These are phyloP conservation scores for Mortierella sp. DNA, from an alignment of 371 early-diverging fungal species.

Conservation along the genomic window DNA sequence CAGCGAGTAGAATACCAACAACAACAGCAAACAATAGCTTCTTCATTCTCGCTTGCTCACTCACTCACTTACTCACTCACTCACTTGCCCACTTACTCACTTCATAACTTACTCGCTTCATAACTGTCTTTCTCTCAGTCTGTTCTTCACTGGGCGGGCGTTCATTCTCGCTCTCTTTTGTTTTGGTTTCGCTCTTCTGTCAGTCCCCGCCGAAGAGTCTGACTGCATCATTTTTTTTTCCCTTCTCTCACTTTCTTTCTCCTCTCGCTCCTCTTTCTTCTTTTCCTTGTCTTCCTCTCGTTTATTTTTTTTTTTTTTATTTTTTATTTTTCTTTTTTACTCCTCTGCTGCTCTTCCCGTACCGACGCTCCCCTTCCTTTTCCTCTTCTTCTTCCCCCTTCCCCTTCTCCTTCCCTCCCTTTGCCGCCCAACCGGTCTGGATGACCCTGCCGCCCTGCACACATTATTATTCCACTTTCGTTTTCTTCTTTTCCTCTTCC, in stretches of 20 bases:
- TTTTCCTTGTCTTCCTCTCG: background rate
- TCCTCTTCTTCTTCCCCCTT: background rate
- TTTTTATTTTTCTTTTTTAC: slow-evolving; percentile 1
- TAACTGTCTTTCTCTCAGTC: no score
- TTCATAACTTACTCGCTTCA: background rate
- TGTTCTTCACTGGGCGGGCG: no score
- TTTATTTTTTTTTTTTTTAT: slow-evolving; percentile 2
- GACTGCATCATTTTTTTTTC: background rate
- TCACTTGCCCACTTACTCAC: no score
- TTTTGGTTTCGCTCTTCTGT: no score
- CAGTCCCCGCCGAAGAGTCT: no score
- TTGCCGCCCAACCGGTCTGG: background rate
- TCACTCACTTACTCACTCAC: no score
- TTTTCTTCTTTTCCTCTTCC: background rate
- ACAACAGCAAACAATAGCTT: background rate
- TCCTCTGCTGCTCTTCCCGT: background rate
- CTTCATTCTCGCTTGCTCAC: no score
- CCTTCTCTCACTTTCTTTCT: background rate
- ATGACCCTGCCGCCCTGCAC: background rate
- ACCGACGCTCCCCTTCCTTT: background rate
- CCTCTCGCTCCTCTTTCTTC: no score
- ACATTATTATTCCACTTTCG: background rate
- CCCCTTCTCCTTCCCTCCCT: background rate
- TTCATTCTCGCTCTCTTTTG: no score
- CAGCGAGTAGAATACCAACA: background rate